Evolutionary conservation across 805 yeast species (phyloP), one percentile per base, ranked within the genome.

Genomic region (Cyberlindnera mrakii): DNA sequence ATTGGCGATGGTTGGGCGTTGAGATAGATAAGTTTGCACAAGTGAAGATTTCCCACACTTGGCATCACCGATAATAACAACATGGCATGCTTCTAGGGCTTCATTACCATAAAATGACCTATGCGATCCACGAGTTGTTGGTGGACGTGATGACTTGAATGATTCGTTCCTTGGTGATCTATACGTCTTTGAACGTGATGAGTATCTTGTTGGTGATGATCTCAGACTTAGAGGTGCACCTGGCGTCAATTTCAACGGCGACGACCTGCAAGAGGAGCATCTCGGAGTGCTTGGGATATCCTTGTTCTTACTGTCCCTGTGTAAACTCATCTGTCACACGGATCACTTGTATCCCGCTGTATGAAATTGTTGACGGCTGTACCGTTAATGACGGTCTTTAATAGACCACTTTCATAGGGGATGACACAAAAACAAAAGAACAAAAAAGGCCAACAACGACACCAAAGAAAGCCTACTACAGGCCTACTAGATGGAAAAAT

Each of bases 31-130:
- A 3, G 55, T 45, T 17, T 45, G 40, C 10, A 58, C 40, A n/a
- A 59, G 43, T 1, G 52, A 51, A 16, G 61, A 48, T 31, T 59
- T 59, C 3, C 62, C 62, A 51, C 60, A 54, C 17, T 45, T 44
- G 4, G 55, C 43, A 42, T 59, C 63, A 16, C 63, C 63, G 31
- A 59, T 44, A 1, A 59, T 19, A 8, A 53, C 58, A 6, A 57
- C 34, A 25, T 23, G 37, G 27, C 20, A 34, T n/a, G 15, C 27
- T 10, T 19, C 27, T n/a, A 14, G 6, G 5, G 11, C 37, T 17
- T 34, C 27, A 23, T 23, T 10, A 8, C 11, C 27, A 4, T 3
- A 10, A 6, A 23, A 23, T 23, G 27, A 23, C 27, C 6, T 23
- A 8, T 23, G 27, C 27, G 27, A 23, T 23, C 6, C 27, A 23